Evolutionary conservation across 805 yeast genomes (phyloP).

Genomic region (Spathaspora arborariae): DNA sequence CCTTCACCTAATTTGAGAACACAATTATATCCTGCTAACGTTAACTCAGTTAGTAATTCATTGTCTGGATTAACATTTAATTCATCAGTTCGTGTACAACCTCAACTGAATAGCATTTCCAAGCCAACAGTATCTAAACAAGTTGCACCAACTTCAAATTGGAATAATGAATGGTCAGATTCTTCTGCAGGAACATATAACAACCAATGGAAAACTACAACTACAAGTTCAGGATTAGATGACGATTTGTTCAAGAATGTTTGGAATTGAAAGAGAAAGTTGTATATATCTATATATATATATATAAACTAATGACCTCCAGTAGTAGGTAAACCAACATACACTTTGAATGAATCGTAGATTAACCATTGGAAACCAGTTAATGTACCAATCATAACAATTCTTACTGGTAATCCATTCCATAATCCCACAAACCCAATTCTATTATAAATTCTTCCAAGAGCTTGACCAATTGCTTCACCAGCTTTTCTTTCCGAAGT

Average conservation of each 20-base stretch:
- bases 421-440: conserved; percentile 91
- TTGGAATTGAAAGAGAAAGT: conserved; percentile 43
- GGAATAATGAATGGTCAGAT: conserved; percentile 37
- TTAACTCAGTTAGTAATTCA: conserved; percentile 18
- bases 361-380: conserved; percentile 97
- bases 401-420: conserved; percentile 94
- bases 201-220: conserved; percentile 3
- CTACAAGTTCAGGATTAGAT: conserved; percentile 30
- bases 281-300: not conserved
- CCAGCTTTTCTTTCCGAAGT: conserved; percentile 64
- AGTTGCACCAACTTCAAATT: conserved; percentile 10
- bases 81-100: conserved; percentile 3
- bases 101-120: conserved; percentile 9
- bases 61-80: conserved; percentile 17
- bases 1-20: not conserved
- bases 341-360: conserved; percentile 94
- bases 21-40: conserved; percentile 1
- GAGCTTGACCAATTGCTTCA: conserved; percentile 66
- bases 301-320: conserved; percentile 41
- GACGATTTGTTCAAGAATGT: conserved; percentile 69
- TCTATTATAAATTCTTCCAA: conserved; percentile 67
- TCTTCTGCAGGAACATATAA: conserved; percentile 10
- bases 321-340: conserved; percentile 90
- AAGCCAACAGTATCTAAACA: not conserved
- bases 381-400: conserved; percentile 94